These are phyloP conservation scores for Ophiostoma tasmaniense DNA, from an alignment of 2,329 filamentous ascomycete genomes.

Conservation along the genomic window DNA sequence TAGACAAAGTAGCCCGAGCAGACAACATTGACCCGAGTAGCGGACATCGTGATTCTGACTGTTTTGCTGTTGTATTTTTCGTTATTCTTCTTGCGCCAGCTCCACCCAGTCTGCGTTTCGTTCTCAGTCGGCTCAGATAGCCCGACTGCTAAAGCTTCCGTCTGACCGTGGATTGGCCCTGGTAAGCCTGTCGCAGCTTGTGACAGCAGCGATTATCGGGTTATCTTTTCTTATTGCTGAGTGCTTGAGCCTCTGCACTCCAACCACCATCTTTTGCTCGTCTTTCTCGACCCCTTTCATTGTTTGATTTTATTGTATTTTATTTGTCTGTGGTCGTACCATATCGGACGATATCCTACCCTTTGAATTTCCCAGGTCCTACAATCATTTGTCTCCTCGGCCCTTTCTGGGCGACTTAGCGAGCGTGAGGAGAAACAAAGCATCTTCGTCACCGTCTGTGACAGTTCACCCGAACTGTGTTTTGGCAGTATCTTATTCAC, in stretches of 20 bases:
- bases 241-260: neutral
- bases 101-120: neutral
- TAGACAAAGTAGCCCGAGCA: conserved; percentile 10
- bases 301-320: neutral
- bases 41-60: neutral
- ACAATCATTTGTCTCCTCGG: neutral
- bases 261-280: neutral
- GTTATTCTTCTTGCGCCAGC: neutral
- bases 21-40: conserved; percentile 15
- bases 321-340: neutral
- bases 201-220: conserved; percentile 10
- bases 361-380: neutral
- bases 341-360: neutral
- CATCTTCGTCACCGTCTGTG: conserved; percentile 1
- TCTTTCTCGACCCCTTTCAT: neutral
- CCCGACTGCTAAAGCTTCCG: conserved; percentile 13
- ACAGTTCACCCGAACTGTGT: conserved; percentile 14
- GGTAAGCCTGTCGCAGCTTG: conserved; percentile 9
- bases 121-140: neutral
- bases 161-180: conserved; percentile 13
- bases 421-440: conserved; percentile 11
- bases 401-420: conserved; percentile 2
- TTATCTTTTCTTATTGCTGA: neutral
- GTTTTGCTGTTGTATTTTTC: neutral
- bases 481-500: neutral